Base-by-base conservation (phyloP, 371 early-diverging fungal species). In the Mortierella sp. region DNA sequence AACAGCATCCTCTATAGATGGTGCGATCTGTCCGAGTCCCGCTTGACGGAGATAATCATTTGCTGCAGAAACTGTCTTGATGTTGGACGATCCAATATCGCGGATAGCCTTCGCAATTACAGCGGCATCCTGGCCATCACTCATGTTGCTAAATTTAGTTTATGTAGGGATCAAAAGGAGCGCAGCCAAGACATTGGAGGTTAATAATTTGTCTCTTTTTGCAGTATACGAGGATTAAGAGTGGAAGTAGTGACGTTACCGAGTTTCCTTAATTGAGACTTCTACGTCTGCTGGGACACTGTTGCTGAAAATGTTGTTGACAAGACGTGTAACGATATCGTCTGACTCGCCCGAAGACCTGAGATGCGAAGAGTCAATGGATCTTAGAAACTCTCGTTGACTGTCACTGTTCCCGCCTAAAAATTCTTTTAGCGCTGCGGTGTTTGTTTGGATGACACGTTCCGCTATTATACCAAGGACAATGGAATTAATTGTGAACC, bases 1-100 rank as follows among this genome's bases (percentile, higher is more conserved):
- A n/a, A 94, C 85, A 55, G 90, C 89, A 47, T 84, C 84, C 51
- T 93, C 94, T 57, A 52, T 75, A 7, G 87, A 67, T 5, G 85
- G 62, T 29, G 71, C 81, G 19, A 74, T 37, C 14, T 73, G 61
- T 46, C 65, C 74, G 29, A 85, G 75, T 48, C 83, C 82, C 18
- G 80, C 75, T 47, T 88, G 86, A 30, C 81, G 72, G 28, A 90
- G 67, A 15, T 88, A 28, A 43, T 86, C 86, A 53, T 83, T 82
- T 23, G 88, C 81, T 48, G 87, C 75, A 9, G 82, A 70, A 5
- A 67, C 53, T 4, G 88, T 82, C 52, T 81, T 81, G 66, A 88
- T 88, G 73, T 88, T 87, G 46, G 87, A 86, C 45, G 88, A 86
- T 29, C 90, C 89, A 57, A 83, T 81, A 60, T 89, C 90, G 16